A percentile compares a stretch with the other conserved stretches of the same genome.
These are phyloP conservation scores for Pecoramyces ruminantium DNA, from an alignment of 192 early-diverging fungal species.

Conservation along the genomic window DNA sequence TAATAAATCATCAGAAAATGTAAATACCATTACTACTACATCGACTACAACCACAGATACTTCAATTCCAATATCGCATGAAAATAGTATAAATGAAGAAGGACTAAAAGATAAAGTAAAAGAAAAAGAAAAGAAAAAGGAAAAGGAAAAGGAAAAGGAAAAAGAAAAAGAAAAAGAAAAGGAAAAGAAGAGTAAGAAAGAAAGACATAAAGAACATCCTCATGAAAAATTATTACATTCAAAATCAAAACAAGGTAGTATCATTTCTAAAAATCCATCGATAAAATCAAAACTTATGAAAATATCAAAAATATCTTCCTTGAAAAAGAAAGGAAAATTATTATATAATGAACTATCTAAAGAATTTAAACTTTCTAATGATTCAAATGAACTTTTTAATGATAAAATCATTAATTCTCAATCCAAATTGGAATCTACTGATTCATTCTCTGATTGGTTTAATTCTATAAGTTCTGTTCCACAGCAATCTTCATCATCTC, in stretches of 20 bases:
- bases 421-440: not conserved
- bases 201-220: not conserved
- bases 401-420: not conserved
- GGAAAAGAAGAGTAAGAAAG: not conserved
- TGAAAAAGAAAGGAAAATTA: not conserved
- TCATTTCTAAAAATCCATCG: not conserved
- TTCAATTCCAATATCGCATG: too few species aligned
- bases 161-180: too few species aligned
- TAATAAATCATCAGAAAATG: too few species aligned
- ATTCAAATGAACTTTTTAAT: not conserved
- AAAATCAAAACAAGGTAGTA: not conserved
- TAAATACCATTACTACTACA: too few species aligned
- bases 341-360: not conserved
- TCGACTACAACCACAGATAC: too few species aligned
- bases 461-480: not conserved
- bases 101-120: too few species aligned
- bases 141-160: too few species aligned
- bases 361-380: not conserved
- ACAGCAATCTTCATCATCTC: not conserved
- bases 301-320: not conserved
- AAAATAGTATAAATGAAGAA: too few species aligned
- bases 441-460: not conserved
- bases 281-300: not conserved
- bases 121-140: too few species aligned
- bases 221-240: not conserved